A percentile compares a stretch with the other conserved stretches of the same genome.
Conservation (phyloP, 495 filamentous ascomycete species). For the Talaromyces stipitatus region DNA sequence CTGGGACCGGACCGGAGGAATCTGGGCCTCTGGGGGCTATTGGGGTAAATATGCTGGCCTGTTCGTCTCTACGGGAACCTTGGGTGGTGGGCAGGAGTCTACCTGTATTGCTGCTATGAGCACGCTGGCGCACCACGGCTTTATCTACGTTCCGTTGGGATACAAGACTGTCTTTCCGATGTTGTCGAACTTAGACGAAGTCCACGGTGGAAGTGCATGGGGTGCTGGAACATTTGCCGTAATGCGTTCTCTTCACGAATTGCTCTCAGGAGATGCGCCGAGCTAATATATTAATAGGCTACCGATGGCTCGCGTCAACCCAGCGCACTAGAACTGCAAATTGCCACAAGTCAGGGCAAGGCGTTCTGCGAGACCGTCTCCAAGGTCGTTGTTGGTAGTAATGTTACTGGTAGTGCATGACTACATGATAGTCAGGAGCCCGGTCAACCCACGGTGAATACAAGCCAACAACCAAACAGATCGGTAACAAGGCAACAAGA, state of each 20-base stretch:
- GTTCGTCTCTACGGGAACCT: conserved; percentile 76
- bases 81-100: conserved; percentile 88
- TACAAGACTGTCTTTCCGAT: conserved; percentile 72
- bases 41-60: conserved; percentile 88
- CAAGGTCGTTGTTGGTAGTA: conserved; percentile 49
- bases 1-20: conserved; percentile 74
- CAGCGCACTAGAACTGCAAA: conserved; percentile 57
- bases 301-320: conserved; percentile 78
- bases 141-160: conserved; percentile 91
- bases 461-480: background rate
- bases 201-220: conserved; percentile 84
- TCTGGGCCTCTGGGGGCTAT: conserved; percentile 67
- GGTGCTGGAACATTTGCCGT: conserved; percentile 77
- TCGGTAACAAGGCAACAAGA: background rate
- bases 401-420: conserved; percentile 47
- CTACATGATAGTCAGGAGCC: conserved; percentile 55
- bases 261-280: background rate
- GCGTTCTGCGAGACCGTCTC: conserved; percentile 71
- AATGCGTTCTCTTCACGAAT: background rate
- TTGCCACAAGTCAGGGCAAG: conserved; percentile 77
- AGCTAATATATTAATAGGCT: conserved; percentile 24
- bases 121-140: conserved; percentile 87
- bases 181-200: conserved; percentile 62
- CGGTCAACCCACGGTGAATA: conserved; percentile 10
- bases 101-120: conserved; percentile 77